Conservation (phyloP, 2,329 filamentous ascomycete genomes). For the Penicillium sp. region DNA sequence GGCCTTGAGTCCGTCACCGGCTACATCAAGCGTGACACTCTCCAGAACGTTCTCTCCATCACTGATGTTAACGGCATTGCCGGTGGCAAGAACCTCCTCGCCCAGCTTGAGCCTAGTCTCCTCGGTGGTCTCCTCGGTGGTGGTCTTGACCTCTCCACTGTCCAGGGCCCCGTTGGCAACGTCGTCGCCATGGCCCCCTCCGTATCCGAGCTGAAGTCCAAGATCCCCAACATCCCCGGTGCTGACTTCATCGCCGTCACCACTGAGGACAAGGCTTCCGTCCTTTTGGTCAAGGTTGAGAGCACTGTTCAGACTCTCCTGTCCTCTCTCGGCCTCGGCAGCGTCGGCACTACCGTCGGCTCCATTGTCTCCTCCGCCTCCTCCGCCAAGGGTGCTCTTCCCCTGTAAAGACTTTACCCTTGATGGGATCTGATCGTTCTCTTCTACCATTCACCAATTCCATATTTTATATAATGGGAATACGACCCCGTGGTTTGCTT, state of each 20-base stretch:
- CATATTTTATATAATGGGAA: neutral
- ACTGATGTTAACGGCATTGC: slow-evolving; percentile 8
- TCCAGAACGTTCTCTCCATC: slow-evolving; percentile 12
- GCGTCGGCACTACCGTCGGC: slow-evolving; percentile 13
- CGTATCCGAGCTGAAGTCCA: slow-evolving; percentile 9
- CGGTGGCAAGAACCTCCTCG: slow-evolving; percentile 10
- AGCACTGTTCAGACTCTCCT: slow-evolving; percentile 12
- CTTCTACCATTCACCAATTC: slow-evolving; percentile 9
- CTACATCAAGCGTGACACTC: slow-evolving; percentile 10
- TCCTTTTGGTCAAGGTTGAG: slow-evolving; percentile 18
- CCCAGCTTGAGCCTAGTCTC: slow-evolving; percentile 11
- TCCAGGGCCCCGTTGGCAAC: slow-evolving; percentile 15
- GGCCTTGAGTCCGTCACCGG: slow-evolving; percentile 10
- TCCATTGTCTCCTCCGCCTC: slow-evolving; percentile 9
- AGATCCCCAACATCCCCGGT: slow-evolving; percentile 9
- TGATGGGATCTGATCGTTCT: slow-evolving; percentile 18
- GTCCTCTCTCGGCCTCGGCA: slow-evolving; percentile 13
- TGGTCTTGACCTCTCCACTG: slow-evolving; percentile 11
- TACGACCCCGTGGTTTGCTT: neutral
- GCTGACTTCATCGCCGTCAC: slow-evolving; percentile 17
- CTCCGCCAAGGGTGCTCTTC: slow-evolving; percentile 1
- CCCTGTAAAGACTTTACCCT: slow-evolving; percentile 14
- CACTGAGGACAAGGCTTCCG: slow-evolving; percentile 9
- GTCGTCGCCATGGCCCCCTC: slow-evolving; percentile 13
- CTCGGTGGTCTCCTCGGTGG: slow-evolving; percentile 8